phyloP scores from a whole-genome alignment of 2,329 filamentous ascomycete species.

The Neurospora crassa region DNA sequence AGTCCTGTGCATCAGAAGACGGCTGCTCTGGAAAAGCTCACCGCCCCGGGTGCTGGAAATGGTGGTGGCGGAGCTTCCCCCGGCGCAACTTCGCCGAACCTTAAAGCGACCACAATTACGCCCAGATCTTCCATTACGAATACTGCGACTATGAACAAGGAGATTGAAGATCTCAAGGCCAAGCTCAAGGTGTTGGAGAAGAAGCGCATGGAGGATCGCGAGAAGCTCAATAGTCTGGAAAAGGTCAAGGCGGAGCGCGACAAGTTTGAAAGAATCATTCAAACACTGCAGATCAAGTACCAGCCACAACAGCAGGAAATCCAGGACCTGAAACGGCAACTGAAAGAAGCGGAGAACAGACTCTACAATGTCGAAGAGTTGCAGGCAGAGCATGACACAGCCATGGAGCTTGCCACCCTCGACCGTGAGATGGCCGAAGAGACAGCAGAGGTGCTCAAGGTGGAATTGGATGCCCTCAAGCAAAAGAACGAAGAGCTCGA shows the following conservation, averaged over 20 bases:
- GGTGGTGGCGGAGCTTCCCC: conserved; percentile 4
- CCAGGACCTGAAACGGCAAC: conserved; percentile 60
- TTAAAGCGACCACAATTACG: conserved; percentile 19
- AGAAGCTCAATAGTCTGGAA: conserved; percentile 72
- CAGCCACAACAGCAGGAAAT: conserved; percentile 78
- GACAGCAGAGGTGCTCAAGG: conserved; percentile 70
- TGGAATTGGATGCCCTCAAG: conserved; percentile 69
- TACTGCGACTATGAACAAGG: conserved; percentile 38
- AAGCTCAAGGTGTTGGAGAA: conserved; percentile 83
- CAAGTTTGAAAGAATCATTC: conserved; percentile 73
- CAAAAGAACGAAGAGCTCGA: conserved; percentile 73
- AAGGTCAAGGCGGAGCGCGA: conserved; percentile 67
- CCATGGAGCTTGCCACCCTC: conserved; percentile 76
- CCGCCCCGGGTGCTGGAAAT: conserved; percentile 14
- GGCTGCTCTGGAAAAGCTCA: conserved; percentile 42
- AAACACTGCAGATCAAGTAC: conserved; percentile 83
- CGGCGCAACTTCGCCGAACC: conserved; percentile 22
- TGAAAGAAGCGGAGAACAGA: conserved; percentile 65
- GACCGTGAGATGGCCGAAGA: conserved; percentile 97
- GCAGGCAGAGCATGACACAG: conserved; percentile 76
- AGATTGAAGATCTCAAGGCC: conserved; percentile 80
- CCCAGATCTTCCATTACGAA: conserved; percentile 6
- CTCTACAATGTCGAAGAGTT: conserved; percentile 61
- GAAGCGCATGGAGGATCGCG: conserved; percentile 75
- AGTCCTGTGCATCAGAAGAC: conserved; percentile 43